These are phyloP conservation scores for Phylloporus sp. DNA, from an alignment of 1,284 basidiomycete species.

Conservation along the genomic window DNA sequence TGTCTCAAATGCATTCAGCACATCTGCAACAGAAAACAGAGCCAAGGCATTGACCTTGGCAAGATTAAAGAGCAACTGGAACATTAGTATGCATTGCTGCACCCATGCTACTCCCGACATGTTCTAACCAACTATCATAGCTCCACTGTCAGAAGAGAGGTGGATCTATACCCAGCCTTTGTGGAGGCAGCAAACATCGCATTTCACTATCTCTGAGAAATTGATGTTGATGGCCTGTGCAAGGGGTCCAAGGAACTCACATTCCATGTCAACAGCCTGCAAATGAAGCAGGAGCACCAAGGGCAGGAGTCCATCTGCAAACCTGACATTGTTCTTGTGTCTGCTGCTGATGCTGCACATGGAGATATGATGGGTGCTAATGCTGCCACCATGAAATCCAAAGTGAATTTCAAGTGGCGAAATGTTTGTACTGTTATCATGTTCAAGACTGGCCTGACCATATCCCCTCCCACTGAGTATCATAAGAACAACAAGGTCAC, in stretches of 20 bases:
- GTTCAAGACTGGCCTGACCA: no score
- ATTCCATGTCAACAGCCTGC: not conserved
- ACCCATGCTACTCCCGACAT: not conserved
- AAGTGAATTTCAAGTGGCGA: no score
- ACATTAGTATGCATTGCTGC: not conserved
- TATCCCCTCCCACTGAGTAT: no score
- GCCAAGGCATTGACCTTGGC: not conserved
- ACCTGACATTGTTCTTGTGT: not conserved
- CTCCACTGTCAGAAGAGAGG: not conserved
- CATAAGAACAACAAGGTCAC: no score
- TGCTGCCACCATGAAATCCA: no score
- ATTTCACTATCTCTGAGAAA: not conserved
- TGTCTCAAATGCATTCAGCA: not conserved
- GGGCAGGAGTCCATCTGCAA: not conserved
- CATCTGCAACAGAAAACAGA: not conserved
- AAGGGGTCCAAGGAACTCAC: not conserved
- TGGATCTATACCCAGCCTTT: not conserved
- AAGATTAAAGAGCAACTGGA: not conserved
- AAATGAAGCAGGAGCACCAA: not conserved
- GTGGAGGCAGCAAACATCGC: not conserved
- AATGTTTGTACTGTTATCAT: no score
- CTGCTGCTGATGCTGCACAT: not conserved
- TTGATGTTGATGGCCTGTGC: not conserved
- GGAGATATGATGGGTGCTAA: no score
- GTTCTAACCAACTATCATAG: not conserved